These are phyloP conservation scores for Blastobotrys arbuscula DNA, from an alignment of 1,139 yeast genomes.

Conservation along the genomic window DNA sequence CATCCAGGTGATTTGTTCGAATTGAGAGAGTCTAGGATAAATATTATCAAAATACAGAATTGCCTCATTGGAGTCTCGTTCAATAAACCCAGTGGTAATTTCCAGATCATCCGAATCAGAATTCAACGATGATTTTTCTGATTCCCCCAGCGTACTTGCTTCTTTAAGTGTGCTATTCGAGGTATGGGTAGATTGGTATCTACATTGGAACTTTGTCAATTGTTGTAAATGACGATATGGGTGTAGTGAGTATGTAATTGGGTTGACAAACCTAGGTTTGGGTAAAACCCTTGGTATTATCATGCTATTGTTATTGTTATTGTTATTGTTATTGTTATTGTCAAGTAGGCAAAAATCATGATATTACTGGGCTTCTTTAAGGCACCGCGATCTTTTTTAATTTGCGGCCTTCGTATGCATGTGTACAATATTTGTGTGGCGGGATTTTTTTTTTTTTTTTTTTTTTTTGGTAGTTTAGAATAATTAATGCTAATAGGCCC, in stretches of 20 bases:
- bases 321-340: no score
- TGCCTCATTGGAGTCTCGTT: conserved; percentile 47
- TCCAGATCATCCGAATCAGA: conserved; percentile 10
- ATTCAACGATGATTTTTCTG: conserved; percentile 10
- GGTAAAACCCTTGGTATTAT: background rate
- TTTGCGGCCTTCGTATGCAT: no score
- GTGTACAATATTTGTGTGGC: no score
- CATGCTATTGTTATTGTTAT: no score
- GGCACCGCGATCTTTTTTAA: no score
- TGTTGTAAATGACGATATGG: background rate
- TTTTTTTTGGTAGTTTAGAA: no score
- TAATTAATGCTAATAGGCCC: no score
- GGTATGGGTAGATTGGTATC: background rate
- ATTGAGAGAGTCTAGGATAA: conserved; percentile 25
- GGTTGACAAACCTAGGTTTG: background rate
- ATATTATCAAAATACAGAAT: conserved; percentile 36
- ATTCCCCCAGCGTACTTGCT: conserved; percentile 6
- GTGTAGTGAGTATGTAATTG: background rate
- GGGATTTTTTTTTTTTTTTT: no score
- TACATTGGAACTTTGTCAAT: background rate
- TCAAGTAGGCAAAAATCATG: no score
- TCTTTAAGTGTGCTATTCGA: conserved; percentile 6
- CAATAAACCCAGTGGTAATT: conserved; percentile 51
- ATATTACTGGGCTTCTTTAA: no score
- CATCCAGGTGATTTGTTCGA: conserved; percentile 14